Evolutionary conservation across 2,329 filamentous ascomycete genomes (phyloP), one percentile per base, ranked within the genome.

Genomic region (Chaetomiaceae sp.): DNA sequence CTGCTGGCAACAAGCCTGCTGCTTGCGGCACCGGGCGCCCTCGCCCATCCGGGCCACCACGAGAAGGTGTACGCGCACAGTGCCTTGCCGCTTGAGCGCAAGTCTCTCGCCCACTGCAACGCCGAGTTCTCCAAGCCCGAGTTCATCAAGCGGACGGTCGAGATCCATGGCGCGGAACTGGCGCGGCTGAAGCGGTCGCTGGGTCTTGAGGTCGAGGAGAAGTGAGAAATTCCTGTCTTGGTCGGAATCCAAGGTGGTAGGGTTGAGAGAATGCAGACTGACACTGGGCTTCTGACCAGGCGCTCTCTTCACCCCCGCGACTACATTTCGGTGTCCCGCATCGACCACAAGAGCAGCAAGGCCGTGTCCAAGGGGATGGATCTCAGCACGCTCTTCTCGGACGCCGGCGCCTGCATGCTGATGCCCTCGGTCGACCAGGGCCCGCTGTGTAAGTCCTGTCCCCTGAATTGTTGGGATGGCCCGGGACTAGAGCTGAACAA

Each of bases 401-500:
- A 66, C 39, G 63, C 66, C 43, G 67, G 64, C 9, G 66, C 69
- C 17, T 77, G 74, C 57, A 69, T 75, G 42, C 65, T 77, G 19
- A 71, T 67, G 44, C 71, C 72, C 1, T 69, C 73, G 44, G 71
- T 73, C 30, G 75, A 73, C 27, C 65, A 75, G 60, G 74, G 74
- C 12, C 74, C 74, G 30, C 73, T 76, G 58, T 76, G 66, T 63
- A 60, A 44, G 64, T 55, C 19, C 8, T 25, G 25, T 7, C 25
- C 12, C 14, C 12, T 4, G 14, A 10, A n/a, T n/a, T n/a, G n/a
- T n/a, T n/a, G n/a, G n/a, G n/a, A n/a, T n/a, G n/a, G n/a, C n/a
- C n/a, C n/a, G n/a, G n/a, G n/a, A n/a, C n/a, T n/a, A n/a, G n/a
- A n/a, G n/a, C n/a, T n/a, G n/a, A n/a, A 55, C 51, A 35, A 37